Conservation (phyloP, 805 yeast genomes). For the Candida ulmi region DNA sequence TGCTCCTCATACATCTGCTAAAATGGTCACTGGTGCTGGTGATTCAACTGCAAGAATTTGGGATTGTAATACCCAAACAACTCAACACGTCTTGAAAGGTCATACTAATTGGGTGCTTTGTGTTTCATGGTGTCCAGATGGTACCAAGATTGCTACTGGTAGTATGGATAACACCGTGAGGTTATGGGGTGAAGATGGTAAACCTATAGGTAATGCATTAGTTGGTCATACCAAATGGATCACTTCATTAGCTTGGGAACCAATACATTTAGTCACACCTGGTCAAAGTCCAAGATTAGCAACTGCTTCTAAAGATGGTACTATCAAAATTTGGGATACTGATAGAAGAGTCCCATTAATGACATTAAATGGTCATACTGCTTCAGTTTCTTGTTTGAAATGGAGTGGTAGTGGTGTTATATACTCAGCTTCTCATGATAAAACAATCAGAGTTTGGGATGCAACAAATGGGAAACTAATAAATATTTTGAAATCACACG, state of each 20-base stretch:
- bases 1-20: slow-evolving; percentile 82
- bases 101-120: slow-evolving; percentile 93
- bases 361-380: slow-evolving; percentile 82
- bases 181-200: slow-evolving; percentile 81
- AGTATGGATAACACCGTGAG: slow-evolving; percentile 89
- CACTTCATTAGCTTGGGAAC: slow-evolving; percentile 90
- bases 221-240: slow-evolving; percentile 88
- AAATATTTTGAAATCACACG: slow-evolving; percentile 80
- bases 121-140: slow-evolving; percentile 90
- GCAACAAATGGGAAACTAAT: slow-evolving; percentile 69
- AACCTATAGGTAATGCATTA: slow-evolving; percentile 65
- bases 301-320: slow-evolving; percentile 88
- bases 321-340: slow-evolving; percentile 86
- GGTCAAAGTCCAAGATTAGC: slow-evolving; percentile 70
- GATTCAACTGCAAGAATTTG: slow-evolving; percentile 93
- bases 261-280: slow-evolving; percentile 68
- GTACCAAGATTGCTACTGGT: slow-evolving; percentile 88
- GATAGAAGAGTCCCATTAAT: slow-evolving; percentile 56
- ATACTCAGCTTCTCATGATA: slow-evolving; percentile 91
- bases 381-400: slow-evolving; percentile 89
- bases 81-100: slow-evolving; percentile 71
- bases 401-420: slow-evolving; percentile 91
- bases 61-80: slow-evolving; percentile 96
- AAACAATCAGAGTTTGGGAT: slow-evolving; percentile 91
- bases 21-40: slow-evolving; percentile 94